phyloP scores from a whole-genome alignment of 345 rosid genomes.

The Erodium maritimum region DNA sequence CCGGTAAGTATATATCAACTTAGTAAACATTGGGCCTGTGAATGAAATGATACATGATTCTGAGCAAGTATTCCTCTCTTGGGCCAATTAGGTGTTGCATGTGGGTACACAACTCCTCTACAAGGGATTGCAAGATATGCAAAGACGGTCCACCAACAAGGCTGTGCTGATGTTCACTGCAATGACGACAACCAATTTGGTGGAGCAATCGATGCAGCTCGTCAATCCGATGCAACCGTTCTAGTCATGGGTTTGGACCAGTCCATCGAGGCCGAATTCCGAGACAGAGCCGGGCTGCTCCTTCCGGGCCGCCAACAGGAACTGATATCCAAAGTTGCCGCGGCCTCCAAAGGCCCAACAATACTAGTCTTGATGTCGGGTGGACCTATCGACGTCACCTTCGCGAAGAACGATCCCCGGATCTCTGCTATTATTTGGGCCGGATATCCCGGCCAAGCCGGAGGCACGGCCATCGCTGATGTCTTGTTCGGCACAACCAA shows the following conservation, averaged over 20 bases:
- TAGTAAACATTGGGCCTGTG: no score
- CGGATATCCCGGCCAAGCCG: conserved; percentile 98
- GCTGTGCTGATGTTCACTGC: conserved; percentile 56
- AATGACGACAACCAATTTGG: conserved; percentile 25
- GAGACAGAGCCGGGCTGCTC: conserved; percentile 54
- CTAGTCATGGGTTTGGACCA: conserved; percentile 89
- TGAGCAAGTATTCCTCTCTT: no score
- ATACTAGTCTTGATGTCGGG: conserved; percentile 69
- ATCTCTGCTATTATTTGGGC: conserved; percentile 79
- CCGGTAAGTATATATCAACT: no score
- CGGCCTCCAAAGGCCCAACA: conserved; percentile 56
- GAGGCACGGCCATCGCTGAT: conserved; percentile 79
- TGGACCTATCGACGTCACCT: conserved; percentile 73
- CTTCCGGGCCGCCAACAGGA: conserved; percentile 73
- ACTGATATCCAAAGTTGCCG: conserved; percentile 62
- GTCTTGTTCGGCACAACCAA: conserved; percentile 62
- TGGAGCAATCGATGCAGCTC: conserved; percentile 48
- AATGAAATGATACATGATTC: no score
- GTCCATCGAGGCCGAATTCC: conserved; percentile 63
- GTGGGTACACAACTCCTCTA: conserved; percentile 58
- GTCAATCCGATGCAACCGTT: conserved; percentile 59
- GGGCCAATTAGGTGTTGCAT: conserved; percentile 40
- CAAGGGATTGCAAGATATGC: conserved; percentile 60
- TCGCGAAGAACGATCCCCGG: conserved; percentile 73
- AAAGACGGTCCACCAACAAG: conserved; percentile 43